Conservation (phyloP, 306 rosid genomes). For the Datisca glomerata region DNA sequence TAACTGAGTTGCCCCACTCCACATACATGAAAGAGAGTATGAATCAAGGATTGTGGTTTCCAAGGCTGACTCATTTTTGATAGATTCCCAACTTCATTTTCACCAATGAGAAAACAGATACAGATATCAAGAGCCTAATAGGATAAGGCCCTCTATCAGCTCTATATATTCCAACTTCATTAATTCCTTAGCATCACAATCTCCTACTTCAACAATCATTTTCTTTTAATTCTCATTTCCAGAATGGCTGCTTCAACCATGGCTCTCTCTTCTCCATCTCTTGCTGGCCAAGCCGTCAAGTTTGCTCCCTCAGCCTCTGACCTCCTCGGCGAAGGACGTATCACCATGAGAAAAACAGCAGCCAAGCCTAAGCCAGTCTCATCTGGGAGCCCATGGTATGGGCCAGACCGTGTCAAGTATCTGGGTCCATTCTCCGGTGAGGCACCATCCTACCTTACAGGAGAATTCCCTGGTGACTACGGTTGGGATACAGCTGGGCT, state of each 20-base stretch:
- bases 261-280: constrained; percentile 24
- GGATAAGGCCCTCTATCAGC: constrained; percentile 17
- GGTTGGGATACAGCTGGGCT: too few relatives aligned
- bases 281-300: constrained; percentile 23
- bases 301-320: constrained; percentile 8
- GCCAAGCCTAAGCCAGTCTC: constrained; percentile 12
- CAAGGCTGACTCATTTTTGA: too few relatives aligned
- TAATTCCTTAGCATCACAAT: neutral
- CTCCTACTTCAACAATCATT: neutral
- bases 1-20: too few relatives aligned
- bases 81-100: constrained; percentile 2
- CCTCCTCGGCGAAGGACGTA: constrained; percentile 13
- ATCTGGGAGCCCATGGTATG: constrained; percentile 25
- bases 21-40: too few relatives aligned
- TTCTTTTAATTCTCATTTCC: neutral
- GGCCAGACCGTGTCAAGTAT: too few relatives aligned
- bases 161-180: neutral
- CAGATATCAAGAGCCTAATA: constrained; percentile 11
- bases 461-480: too few relatives aligned
- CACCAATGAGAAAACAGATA: constrained; percentile 17
- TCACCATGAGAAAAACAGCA: constrained; percentile 17
- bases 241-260: constrained; percentile 21
- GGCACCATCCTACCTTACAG: too few relatives aligned
- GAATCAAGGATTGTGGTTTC: too few relatives aligned
- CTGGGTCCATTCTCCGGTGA: too few relatives aligned